These are phyloP conservation scores for Candolleomyces eurysporus DNA, from an alignment of 768 basidiomycete species.

Conservation along the genomic window DNA sequence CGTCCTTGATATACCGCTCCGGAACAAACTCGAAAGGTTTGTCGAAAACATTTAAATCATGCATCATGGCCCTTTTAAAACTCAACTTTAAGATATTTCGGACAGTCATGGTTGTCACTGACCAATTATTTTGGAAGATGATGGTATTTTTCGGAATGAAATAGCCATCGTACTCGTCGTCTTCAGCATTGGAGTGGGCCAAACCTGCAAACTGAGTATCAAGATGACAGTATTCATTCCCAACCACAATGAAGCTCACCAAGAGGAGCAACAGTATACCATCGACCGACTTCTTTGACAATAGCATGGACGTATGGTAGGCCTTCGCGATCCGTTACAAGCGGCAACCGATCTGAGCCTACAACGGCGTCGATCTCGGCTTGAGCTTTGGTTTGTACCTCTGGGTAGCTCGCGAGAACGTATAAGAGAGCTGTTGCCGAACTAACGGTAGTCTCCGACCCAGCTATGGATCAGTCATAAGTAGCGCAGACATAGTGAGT, in stretches of 20 bases:
- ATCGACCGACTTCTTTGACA: constrained; percentile 34
- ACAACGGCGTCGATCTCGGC: constrained; percentile 35
- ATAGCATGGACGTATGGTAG: constrained; percentile 34
- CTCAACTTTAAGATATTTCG: too few species aligned
- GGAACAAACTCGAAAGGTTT: constrained; percentile 27
- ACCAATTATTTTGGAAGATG: constrained; percentile 31
- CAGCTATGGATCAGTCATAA: neutral
- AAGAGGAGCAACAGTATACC: constrained; percentile 29
- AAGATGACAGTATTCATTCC: neutral
- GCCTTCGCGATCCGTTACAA: constrained; percentile 24
- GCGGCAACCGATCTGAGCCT: constrained; percentile 31
- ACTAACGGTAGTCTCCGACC: neutral
- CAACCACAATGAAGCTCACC: constrained; percentile 20
- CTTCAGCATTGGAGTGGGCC: neutral
- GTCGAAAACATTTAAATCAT: constrained; percentile 18
- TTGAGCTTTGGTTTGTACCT: constrained; percentile 32
- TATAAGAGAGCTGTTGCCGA: constrained; percentile 27
- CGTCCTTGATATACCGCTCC: constrained; percentile 26
- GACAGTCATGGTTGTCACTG: neutral
- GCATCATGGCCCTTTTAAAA: constrained; percentile 14
- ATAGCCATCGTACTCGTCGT: constrained; percentile 17
- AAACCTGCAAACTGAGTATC: neutral
- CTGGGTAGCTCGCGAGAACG: constrained; percentile 21
- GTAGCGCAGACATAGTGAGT: too few species aligned
- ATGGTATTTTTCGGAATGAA: constrained; percentile 36